A percentile compares a stretch with the other conserved stretches of the same genome.
Conservation (phyloP, 73 alveolate species). For the Paramecium pentaurelia region DNA sequence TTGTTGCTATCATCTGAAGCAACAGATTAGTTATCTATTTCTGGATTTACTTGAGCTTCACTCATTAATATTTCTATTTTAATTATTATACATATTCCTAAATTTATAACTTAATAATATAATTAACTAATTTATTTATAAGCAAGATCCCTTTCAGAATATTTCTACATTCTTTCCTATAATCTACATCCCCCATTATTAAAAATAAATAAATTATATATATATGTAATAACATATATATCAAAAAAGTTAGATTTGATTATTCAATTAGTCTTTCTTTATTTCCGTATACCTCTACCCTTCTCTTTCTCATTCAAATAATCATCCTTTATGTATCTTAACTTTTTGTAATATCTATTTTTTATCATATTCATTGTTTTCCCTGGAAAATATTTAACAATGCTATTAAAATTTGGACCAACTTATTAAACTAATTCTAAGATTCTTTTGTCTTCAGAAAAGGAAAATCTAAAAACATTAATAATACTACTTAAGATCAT, state of each 20-base stretch:
- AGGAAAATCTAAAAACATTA: background rate
- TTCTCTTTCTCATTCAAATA: background rate
- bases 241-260: background rate
- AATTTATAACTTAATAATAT: background rate
- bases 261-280: background rate
- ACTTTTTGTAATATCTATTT: constrained; percentile 28
- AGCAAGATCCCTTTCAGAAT: background rate
- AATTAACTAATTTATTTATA: background rate
- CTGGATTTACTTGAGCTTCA: background rate
- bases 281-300: background rate
- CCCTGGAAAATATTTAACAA: constrained; percentile 43
- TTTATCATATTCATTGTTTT: constrained; percentile 44
- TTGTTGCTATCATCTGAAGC: background rate
- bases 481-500: background rate
- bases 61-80: background rate
- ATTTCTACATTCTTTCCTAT: background rate
- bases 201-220: background rate
- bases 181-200: background rate
- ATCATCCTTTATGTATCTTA: constrained; percentile 8
- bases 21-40: background rate
- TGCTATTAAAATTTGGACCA: constrained; percentile 45
- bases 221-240: background rate
- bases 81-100: background rate
- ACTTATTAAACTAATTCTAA: background rate
- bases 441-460: background rate